These are phyloP conservation scores for Corymbia calophylla DNA, from an alignment of 441 rosid species.

Conservation along the genomic window DNA sequence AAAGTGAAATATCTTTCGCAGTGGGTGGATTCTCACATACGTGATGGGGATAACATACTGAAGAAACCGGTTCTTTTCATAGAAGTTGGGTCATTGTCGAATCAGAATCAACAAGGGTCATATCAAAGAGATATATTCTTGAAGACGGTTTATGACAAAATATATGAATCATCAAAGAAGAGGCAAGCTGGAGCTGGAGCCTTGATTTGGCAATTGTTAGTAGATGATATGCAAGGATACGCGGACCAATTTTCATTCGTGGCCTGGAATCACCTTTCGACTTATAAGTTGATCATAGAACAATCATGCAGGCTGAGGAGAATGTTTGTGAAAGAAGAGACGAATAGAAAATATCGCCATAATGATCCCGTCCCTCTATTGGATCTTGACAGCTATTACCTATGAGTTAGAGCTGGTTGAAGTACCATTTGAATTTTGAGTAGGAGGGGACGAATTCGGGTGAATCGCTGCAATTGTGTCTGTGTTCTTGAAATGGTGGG, in stretches of 20 bases:
- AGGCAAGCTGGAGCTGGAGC: slow-evolving; percentile 39
- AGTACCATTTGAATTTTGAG: not conserved
- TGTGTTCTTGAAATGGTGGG: not conserved
- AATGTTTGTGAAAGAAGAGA: not conserved
- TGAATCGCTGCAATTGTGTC: not conserved
- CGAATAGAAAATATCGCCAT: not conserved
- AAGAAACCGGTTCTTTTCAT: slow-evolving; percentile 31
- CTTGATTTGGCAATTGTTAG: slow-evolving; percentile 39
- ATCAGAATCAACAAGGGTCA: slow-evolving; percentile 1
- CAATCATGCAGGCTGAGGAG: slow-evolving; percentile 31
- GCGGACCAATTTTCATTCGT: slow-evolving; percentile 27
- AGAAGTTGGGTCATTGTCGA: slow-evolving; percentile 26
- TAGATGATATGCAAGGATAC: slow-evolving; percentile 26
- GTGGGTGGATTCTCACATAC: slow-evolving; percentile 32
- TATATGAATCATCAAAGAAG: slow-evolving; percentile 32
- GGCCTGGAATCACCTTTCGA: slow-evolving; percentile 28
- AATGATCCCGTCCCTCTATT: slow-evolving; percentile 1
- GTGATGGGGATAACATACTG: slow-evolving; percentile 18
- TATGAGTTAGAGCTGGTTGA: not conserved
- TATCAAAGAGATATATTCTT: slow-evolving; percentile 20
- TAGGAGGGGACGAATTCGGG: accelerated
- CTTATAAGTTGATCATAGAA: slow-evolving; percentile 20
- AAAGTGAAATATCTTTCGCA: slow-evolving; percentile 21
- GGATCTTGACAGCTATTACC: not conserved
- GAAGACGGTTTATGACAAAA: slow-evolving; percentile 22